Evolutionary conservation across 78 protist species (phyloP), one percentile per base, ranked within the genome.

Genomic region (Polysphondylium violaceum): DNA sequence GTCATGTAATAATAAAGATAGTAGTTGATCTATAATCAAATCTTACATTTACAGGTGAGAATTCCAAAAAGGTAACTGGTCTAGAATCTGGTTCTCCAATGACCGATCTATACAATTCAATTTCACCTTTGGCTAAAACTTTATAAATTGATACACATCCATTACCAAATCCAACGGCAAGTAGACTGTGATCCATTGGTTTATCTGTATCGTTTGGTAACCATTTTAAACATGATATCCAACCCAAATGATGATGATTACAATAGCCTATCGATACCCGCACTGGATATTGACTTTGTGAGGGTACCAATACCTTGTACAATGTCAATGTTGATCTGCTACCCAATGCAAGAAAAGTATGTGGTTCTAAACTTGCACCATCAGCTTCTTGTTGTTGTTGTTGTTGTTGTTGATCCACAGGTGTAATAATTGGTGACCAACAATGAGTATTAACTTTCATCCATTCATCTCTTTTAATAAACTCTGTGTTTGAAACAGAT

Each of bases 391-490:
- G 23, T 17, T 59, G 4, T 59, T 3, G 38, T n/a, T 2, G 67
- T 0, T 0, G 67, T 58, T 17, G 65, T 21, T 27, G 23, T 58
- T 19, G 23, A 12, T 14, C 19, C 71, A 63, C 0, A 4, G 14
- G 3, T 17, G 1, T 21, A 23, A 64, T 64, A 6, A 64, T 35
- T 35, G 41, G n/a, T 19, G 72, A 64, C 72, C 72, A 64, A 17
- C 27, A 41, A 41, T 36, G 19, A 5, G 23, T 19, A 21, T 35
- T 27, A 21, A 11, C 21, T n/a, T 29, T 47, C 25, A 64, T 21
- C 72, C 72, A 64, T 64, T 64, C 72, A 5, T 8, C 14, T 64
- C 72, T 64, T 35, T 64, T 64, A 36, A 21, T 64, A 64, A 8
- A 64, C 47, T 64, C 72, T 64, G 36, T 36, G 36, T 64, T 64